Percentiles rank a stretch among this genome's conserved stretches.
Conservation (phyloP, 1,284 basidiomycete species). For the Boletus sp. region DNA sequence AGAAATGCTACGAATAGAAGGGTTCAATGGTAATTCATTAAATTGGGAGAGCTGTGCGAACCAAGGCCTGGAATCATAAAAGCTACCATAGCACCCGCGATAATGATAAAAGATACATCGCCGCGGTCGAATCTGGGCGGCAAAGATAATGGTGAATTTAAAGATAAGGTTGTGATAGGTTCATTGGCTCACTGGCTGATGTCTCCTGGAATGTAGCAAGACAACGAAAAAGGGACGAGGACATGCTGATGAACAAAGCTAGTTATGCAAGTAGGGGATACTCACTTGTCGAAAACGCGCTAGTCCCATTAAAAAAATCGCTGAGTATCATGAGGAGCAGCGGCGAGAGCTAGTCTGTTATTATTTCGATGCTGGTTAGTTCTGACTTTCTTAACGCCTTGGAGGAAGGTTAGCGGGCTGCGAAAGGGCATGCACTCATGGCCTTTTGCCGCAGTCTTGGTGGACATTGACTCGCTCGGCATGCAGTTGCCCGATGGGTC, state of each 20-base stretch:
- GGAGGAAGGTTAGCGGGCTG: background rate
- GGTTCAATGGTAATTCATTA: constrained; percentile 3
- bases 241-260: constrained; percentile 2
- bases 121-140: constrained; percentile 56
- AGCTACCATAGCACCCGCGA: constrained; percentile 76
- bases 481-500: too few species aligned
- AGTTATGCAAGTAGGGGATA: constrained; percentile 1
- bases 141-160: constrained; percentile 6
- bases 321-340: constrained; percentile 5
- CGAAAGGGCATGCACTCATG: background rate
- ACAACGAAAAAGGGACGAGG: constrained; percentile 9
- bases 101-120: constrained; percentile 74
- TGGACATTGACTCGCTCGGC: background rate
- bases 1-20: constrained; percentile 57
- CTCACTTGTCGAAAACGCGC: constrained; percentile 15
- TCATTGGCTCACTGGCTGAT: constrained; percentile 26
- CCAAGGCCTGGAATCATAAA: constrained; percentile 79
- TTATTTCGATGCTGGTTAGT: background rate
- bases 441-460: background rate
- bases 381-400: background rate
- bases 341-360: background rate
- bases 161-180: background rate
- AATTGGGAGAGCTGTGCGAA: constrained; percentile 28
- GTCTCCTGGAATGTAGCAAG: constrained; percentile 19
- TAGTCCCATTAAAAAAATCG: background rate